A percentile compares a stretch with the other conserved stretches of the same genome.
phyloP scores from a whole-genome alignment of 2,329 filamentous ascomycete species.

The Kalaharituber pfeilii region DNA sequence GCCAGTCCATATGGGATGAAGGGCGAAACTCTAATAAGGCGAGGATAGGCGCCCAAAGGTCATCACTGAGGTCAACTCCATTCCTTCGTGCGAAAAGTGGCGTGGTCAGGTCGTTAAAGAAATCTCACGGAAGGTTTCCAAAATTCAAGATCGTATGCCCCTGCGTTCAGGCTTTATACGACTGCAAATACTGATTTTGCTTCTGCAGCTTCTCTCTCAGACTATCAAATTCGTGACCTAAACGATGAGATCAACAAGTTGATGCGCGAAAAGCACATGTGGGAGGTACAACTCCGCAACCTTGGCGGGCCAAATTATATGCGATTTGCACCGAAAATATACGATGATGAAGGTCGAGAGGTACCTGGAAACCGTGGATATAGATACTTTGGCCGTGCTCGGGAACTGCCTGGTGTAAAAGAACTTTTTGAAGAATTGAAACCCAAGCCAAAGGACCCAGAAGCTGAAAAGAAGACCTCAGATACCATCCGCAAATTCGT shows the following conservation, averaged over 20 bases:
- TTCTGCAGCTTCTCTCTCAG: constrained; percentile 47
- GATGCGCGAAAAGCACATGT: constrained; percentile 98
- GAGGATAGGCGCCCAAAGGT: constrained; percentile 51
- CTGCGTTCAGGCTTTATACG: neutral
- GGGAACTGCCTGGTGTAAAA: constrained; percentile 83
- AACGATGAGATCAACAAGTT: constrained; percentile 99
- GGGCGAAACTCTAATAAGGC: neutral
- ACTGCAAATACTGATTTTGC: neutral
- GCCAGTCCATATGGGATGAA: neutral
- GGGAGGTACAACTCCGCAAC: constrained; percentile 92
- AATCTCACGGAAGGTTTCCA: constrained; percentile 87
- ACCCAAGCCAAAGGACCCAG: constrained; percentile 36
- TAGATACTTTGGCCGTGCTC: constrained; percentile 79
- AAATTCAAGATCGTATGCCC: constrained; percentile 58
- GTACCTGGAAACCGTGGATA: constrained; percentile 54
- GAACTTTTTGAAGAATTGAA: constrained; percentile 77
- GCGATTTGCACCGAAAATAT: constrained; percentile 49
- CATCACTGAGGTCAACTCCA: constrained; percentile 69
- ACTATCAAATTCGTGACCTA: constrained; percentile 92
- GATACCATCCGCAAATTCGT: constrained; percentile 45
- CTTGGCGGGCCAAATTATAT: constrained; percentile 96
- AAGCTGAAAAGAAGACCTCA: constrained; percentile 25
- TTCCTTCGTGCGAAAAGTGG: constrained; percentile 91
- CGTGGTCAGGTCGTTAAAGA: constrained; percentile 94
- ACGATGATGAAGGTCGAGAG: constrained; percentile 56